Evolutionary conservation across 2,329 filamentous ascomycete species (phyloP), one percentile per base, ranked within the genome.

Genomic region (Aspergillus fumigatiaffinis): DNA sequence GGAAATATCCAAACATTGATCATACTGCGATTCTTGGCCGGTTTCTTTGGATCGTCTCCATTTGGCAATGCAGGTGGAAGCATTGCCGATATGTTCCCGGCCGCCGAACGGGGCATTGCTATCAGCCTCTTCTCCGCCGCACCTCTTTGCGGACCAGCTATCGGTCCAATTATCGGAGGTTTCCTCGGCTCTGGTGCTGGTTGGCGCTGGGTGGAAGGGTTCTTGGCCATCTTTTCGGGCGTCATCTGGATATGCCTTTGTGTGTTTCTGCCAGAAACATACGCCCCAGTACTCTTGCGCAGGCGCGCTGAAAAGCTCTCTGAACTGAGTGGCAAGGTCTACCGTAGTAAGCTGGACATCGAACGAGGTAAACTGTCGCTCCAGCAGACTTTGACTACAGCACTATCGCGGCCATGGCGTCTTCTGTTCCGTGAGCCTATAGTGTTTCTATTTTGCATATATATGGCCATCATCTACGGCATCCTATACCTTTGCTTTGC

Each of bases 191-290:
- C 84, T 62, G 77, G 78, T 2, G 80, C 80, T 20, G 87, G 86
- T 9, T 89, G 87, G 87, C 77, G 86, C 63, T 89, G 87, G 87
- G 82, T 89, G 10, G 77, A 83, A 66, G 85, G 84, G 1, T 71
- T 88, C 50, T 80, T 85, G 63, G 80, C 83, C 41, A 82, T 84
- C 53, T 87, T 89, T 68, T 84, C 83, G 2, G 84, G 84, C 9
- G 71, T 79, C 6, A 51, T 87, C 35, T 86, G 83, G 68, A 57
- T 73, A 3, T 53, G 62, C 7, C 60, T 60, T 20, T 28, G 48
- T 28, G 25, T 63, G 8, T 47, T 65, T 38, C 51, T 68, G 9
- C 66, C 64, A 2, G 65, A 68, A 51, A 68, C 66, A 1, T 82
- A 79, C 58, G 72, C 73, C 0, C 79, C 79, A 0, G 76, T 80